Evolutionary conservation across 768 basidiomycete species (phyloP), one percentile per base, ranked within the genome.

Genomic region (Pleurotus tuber-regium): DNA sequence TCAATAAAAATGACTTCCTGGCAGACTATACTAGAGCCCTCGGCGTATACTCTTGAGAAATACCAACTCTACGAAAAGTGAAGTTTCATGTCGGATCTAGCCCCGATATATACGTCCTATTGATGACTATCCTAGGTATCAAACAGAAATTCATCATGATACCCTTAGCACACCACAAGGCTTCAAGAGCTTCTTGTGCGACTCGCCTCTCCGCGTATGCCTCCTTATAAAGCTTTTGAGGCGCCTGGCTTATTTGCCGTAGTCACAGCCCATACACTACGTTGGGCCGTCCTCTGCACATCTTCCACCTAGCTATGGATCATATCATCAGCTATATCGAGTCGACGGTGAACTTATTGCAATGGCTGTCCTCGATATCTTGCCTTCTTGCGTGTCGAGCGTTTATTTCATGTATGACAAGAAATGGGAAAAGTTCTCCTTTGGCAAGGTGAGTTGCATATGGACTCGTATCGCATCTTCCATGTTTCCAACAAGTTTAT

Each of bases 321-420:
- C 91, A 19, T 91, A 92, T 66, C 96, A 98, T 61, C 92, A 93
- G 59, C 69, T 92, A 38, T 97, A 96, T 63, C 78, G 82, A 54
- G 65, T 98, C 21, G 88, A 98, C 59, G 89, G 84, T 3, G 66
- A 84, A 62, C 74, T 98, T 9, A 78, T 97, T 44, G 97, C 91
- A 0, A 74, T 98, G 62, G 86, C 83, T 4, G 90, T 98, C 24
- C 72, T 98, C 50, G 97, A 98, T 65, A 86, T 99, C 50, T 74
- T 99, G 23, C 95, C 94, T 0, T 66, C 67, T 28, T 93, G 95
- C 55, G 86, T 98, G 3, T 92, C 87, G 3, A 83, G 77, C 43
- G 79, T 79, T 12, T 98, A 98, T 67, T 95, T 98, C 68, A 85
- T 95, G 70, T 98, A 95, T 67, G 83, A 91, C 55, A 74, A 76